These are phyloP conservation scores for Ophiostoma sp. DNA, from an alignment of 2,329 filamentous ascomycete genomes.

Conservation along the genomic window DNA sequence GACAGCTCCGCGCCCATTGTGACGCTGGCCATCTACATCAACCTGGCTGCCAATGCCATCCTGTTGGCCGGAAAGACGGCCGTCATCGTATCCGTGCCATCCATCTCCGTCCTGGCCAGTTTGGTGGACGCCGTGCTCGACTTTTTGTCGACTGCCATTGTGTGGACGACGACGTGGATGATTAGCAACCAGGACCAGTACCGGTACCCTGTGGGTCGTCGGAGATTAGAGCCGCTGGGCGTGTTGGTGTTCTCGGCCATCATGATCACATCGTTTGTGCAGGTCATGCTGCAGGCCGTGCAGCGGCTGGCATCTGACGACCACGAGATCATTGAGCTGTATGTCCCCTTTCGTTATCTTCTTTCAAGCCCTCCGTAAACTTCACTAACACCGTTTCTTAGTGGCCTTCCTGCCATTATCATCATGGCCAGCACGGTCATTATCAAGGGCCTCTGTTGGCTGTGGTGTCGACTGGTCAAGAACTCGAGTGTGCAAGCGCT, in stretches of 20 bases:
- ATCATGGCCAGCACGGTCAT: constrained; percentile 83
- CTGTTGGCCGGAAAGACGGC: constrained; percentile 74
- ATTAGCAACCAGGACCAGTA: constrained; percentile 74
- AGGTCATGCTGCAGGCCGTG: constrained; percentile 71
- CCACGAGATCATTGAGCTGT: constrained; percentile 69
- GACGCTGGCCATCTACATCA: constrained; percentile 84
- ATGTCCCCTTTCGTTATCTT: background rate
- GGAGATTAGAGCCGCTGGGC: constrained; percentile 73
- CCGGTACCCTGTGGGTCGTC: constrained; percentile 74
- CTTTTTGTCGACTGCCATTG: constrained; percentile 78
- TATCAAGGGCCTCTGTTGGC: constrained; percentile 79
- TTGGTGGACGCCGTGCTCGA: constrained; percentile 78
- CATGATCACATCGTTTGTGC: constrained; percentile 82
- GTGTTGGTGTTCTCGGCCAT: constrained; percentile 81
- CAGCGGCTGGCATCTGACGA: constrained; percentile 61
- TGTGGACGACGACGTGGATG: constrained; percentile 74
- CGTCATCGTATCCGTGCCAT: constrained; percentile 75
- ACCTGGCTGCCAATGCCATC: constrained; percentile 74
- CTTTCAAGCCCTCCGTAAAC: background rate
- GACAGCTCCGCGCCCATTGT: constrained; percentile 76
- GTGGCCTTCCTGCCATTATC: constrained; percentile 65
- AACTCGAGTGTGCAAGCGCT: constrained; percentile 85
- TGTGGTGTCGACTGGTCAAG: constrained; percentile 83
- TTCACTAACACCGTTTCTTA: constrained; percentile 27
- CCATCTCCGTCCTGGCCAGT: constrained; percentile 77